Evolutionary conservation across 495 filamentous ascomycete species (phyloP), one percentile per base, ranked within the genome.

Genomic region (Penicillium malachiteum): DNA sequence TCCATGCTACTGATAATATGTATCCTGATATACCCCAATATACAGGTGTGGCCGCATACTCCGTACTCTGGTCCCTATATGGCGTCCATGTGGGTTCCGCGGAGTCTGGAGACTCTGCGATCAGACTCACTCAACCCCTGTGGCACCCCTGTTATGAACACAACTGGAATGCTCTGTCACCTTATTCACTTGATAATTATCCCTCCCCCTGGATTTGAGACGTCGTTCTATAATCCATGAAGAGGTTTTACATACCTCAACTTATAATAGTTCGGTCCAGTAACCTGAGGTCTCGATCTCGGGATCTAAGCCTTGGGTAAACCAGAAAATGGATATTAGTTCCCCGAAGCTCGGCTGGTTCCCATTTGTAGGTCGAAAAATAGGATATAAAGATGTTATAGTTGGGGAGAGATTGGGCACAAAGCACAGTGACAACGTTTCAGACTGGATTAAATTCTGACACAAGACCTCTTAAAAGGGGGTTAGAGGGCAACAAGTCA

Each of bases 131-230:
- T 2, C 34, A 37, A 26, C 21, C 34, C 8, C 34, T 37, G 12
- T 37, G 34, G 34, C 8, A 48, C 52, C 42, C 55, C 47, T 46
- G 50, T 58, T 50, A 40, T 49, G 32, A 48, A 39, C 33, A 12
- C 11, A 30, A 18, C 34, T 49, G 56, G 56, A 54, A 58, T 58
- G 56, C 40, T 18, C 32, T n/a, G 8, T 41, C 17, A 13, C 17
- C 31, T 13, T 49, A 14, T 35, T 33, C 35, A 18, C 16, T 16
- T 14, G 43, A 26, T 11, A 26, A 6, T 7, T 39, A 12, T 48
- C 55, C 48, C 55, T 57, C 55, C 42, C 42, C 48, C 39, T 53
- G 31, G 44, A 44, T 49, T 7, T 5, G 31, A 1, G 10, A 31
- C 8, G 11, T 48, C 46, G 16, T 14, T 38, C 3, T 1, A 21